Conservation (phyloP, 1,284 basidiomycete species). For the Cerioporus squamosus region DNA sequence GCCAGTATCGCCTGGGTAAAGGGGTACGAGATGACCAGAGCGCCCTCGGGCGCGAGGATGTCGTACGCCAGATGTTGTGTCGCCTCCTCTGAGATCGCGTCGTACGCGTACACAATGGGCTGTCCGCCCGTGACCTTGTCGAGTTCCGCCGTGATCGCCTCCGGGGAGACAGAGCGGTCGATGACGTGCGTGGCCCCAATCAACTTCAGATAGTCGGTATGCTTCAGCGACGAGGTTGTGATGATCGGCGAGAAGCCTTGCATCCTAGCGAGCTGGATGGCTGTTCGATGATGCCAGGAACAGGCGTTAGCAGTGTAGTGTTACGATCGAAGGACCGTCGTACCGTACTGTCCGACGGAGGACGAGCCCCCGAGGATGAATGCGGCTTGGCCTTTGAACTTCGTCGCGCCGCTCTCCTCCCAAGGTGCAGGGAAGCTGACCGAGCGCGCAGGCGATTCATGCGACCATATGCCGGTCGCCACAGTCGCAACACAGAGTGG, state of each 20-base stretch:
- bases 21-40: slow-evolving; percentile 17
- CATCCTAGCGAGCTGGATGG: slow-evolving; percentile 36
- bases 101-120: slow-evolving; percentile 18
- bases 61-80: slow-evolving; percentile 22
- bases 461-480: not conserved
- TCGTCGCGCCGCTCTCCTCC: slow-evolving; percentile 1
- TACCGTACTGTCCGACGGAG: slow-evolving; percentile 1
- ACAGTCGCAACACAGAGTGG: not conserved
- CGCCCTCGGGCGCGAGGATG: slow-evolving; percentile 38
- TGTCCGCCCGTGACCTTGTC: slow-evolving; percentile 9
- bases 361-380: not conserved
- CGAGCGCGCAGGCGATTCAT: not conserved
- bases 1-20: not conserved
- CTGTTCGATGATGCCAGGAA: slow-evolving; percentile 7
- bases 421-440: not conserved
- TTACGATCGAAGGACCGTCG: not conserved
- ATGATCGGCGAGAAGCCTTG: slow-evolving; percentile 34
- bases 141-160: slow-evolving; percentile 12
- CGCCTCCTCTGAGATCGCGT: slow-evolving; percentile 35
- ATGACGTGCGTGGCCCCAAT: slow-evolving; percentile 38
- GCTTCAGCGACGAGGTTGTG: slow-evolving; percentile 16
- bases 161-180: slow-evolving; percentile 21
- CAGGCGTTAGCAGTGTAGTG: too few species aligned
- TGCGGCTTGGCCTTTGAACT: not conserved
- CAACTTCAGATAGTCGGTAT: slow-evolving; percentile 34